A percentile compares a stretch with the other conserved stretches of the same genome.
These are phyloP conservation scores for Pleurotus sapidus DNA, from an alignment of 768 basidiomycete genomes.

Conservation along the genomic window DNA sequence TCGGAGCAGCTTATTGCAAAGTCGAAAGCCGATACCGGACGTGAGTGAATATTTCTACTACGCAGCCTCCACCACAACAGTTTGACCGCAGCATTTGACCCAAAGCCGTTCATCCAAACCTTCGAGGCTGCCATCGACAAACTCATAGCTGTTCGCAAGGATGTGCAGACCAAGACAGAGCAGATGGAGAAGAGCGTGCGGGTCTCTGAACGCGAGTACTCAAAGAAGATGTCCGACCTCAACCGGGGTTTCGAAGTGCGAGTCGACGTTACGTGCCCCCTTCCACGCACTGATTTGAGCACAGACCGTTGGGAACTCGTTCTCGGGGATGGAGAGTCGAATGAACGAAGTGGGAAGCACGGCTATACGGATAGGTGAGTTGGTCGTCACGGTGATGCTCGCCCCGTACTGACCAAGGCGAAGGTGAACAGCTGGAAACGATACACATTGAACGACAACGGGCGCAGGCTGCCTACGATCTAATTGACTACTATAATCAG, in stretches of 20 bases:
- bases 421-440: conserved; percentile 94
- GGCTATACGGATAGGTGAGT: conserved; percentile 86
- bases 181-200: conserved; percentile 91
- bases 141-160: conserved; percentile 81
- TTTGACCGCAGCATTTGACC: conserved; percentile 73
- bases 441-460: conserved; percentile 89
- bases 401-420: too few species aligned
- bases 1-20: conserved; percentile 87
- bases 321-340: conserved; percentile 83
- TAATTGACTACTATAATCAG: conserved; percentile 93
- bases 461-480: conserved; percentile 90
- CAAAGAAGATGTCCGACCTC: conserved; percentile 89
- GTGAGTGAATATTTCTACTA: conserved; percentile 34
- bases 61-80: background rate
- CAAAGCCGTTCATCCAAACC: conserved; percentile 87
- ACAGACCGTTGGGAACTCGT: conserved; percentile 85
- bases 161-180: conserved; percentile 88
- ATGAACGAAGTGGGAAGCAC: conserved; percentile 94
- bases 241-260: conserved; percentile 92
- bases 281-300: conserved; percentile 3
- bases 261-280: conserved; percentile 6
- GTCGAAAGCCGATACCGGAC: conserved; percentile 81
- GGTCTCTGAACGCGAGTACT: conserved; percentile 89
- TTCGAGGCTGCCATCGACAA: conserved; percentile 91
- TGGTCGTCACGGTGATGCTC: too few species aligned